Evolutionary conservation across 2,329 filamentous ascomycete genomes (phyloP).

Genomic region (Pseudocercospora macadamiae): DNA sequence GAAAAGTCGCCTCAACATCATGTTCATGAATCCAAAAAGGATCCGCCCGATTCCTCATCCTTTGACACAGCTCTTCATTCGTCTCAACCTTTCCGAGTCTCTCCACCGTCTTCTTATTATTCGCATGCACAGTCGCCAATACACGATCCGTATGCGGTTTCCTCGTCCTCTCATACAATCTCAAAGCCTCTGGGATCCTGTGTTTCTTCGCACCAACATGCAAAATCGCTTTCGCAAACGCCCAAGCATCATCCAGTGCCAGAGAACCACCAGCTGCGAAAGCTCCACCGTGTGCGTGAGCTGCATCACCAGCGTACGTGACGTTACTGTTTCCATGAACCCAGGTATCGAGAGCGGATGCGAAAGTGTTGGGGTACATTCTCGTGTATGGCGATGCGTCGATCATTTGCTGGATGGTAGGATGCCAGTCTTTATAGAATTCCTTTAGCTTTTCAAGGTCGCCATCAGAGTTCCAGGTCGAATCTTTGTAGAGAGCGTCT

Average conservation of each 20-base stretch:
- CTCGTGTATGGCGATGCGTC: slow-evolving; percentile 38
- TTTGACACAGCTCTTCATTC: slow-evolving; percentile 31
- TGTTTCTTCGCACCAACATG: slow-evolving; percentile 3
- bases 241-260: slow-evolving; percentile 45
- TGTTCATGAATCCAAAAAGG: slow-evolving; percentile 36
- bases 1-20: slow-evolving; percentile 29
- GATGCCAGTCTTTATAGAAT: slow-evolving; percentile 33
- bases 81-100: slow-evolving; percentile 27
- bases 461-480: slow-evolving; percentile 22
- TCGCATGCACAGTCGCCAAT: slow-evolving; percentile 29
- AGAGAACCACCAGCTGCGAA: slow-evolving; percentile 45
- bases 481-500: slow-evolving; percentile 14
- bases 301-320: slow-evolving; percentile 44
- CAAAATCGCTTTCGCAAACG: slow-evolving; percentile 15
- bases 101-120: slow-evolving; percentile 27
- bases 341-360: slow-evolving; percentile 36
- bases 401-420: slow-evolving; percentile 39
- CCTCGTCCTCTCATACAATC: slow-evolving; percentile 41
- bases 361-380: slow-evolving; percentile 43
- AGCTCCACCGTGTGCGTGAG: slow-evolving; percentile 45
- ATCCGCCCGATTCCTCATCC: slow-evolving; percentile 28
- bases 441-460: slow-evolving; percentile 15
- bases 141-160: slow-evolving; percentile 42
- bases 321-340: slow-evolving; percentile 35
- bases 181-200: slow-evolving; percentile 27